Evolutionary conservation across 2,329 filamentous ascomycete genomes (phyloP), one percentile per base, ranked within the genome.

Genomic region (Phaeosphaeriaceae sp.): DNA sequence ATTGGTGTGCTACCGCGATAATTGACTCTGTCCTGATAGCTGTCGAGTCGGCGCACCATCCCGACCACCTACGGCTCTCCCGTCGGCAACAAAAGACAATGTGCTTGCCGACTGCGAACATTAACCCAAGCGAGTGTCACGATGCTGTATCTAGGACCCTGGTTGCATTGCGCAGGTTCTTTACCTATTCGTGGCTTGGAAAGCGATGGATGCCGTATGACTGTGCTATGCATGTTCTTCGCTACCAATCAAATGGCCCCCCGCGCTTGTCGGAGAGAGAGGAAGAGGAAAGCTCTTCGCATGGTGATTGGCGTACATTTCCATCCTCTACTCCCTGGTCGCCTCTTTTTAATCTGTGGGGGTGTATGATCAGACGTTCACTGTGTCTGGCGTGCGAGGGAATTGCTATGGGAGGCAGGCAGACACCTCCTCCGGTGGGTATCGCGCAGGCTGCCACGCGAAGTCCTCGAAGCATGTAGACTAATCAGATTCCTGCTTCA

Each of bases 171-270:
- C 58, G 46, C 53, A 56, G 60, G 44, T 47, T 30, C 44, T 26
- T 34, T 26, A 26, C 23, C 23, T 45, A 63, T 66, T 64, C 50
- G 60, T 53, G 54, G 58, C 54, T 42, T 26, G 26, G 45, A 36
- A 33, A 47, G 26, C 46, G 46, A 47, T 46, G 50, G 58, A 63
- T 58, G 62, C 42, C 56, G 61, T 58, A 70, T 70, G 68, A 70
- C 68, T 71, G 68, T 70, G 46, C 46, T 38, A 30, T 39, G 45
- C 38, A 42, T 36, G 41, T 20, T 36, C 33, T 26, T 38, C 12
- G 28, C 23, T 21, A 15, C 40, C 62, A 67, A 68, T 69, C 23
- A 29, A 15, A 21, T 18, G 16, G 13, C 8, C n/a, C 18, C 28
- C 34, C 42, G 54, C 52, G 48, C 43, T 54, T 52, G 48, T 54